Percentiles rank a stretch among this genome's conserved stretches.
Evolutionary conservation across 768 basidiomycete genomes (phyloP).

Genomic region (Lentinula lateritia): DNA sequence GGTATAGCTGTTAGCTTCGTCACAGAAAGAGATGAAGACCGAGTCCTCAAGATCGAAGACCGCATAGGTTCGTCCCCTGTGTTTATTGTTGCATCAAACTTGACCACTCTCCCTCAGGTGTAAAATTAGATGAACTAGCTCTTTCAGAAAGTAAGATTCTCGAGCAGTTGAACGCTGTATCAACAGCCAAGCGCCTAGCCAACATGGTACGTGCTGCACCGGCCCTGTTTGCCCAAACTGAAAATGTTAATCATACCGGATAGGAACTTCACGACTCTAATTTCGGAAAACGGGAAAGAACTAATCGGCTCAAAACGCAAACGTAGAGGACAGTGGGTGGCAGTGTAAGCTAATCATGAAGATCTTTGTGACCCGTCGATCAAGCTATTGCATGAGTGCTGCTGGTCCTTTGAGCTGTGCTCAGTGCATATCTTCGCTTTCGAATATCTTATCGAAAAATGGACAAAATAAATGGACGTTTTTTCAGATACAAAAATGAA

Average conservation of each 20-base stretch:
- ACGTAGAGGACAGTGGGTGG: background rate
- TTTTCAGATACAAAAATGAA: too few relatives aligned
- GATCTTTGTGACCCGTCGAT: too few relatives aligned
- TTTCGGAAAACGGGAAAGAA: constrained; percentile 86
- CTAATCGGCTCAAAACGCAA: constrained; percentile 59
- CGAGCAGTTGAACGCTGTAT: constrained; percentile 82
- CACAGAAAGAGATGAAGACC: constrained; percentile 87
- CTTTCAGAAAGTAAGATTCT: constrained; percentile 79
- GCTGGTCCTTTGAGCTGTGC: too few relatives aligned
- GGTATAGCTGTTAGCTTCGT: constrained; percentile 93
- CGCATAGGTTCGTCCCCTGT: constrained; percentile 64
- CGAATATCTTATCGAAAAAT: too few relatives aligned
- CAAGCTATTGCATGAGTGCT: too few relatives aligned
- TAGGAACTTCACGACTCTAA: constrained; percentile 83
- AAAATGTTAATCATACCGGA: background rate
- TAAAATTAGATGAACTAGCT: constrained; percentile 65
- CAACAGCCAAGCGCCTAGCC: constrained; percentile 87
- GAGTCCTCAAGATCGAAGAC: constrained; percentile 76
- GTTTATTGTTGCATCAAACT: background rate
- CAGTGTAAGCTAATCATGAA: too few relatives aligned
- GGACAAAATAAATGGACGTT: too few relatives aligned
- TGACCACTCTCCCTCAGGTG: constrained; percentile 39
- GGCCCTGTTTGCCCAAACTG: background rate
- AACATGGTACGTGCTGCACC: constrained; percentile 63
- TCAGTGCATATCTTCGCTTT: too few relatives aligned